Conservation (phyloP, 1,139 yeast species). For the Pichia sp. region DNA sequence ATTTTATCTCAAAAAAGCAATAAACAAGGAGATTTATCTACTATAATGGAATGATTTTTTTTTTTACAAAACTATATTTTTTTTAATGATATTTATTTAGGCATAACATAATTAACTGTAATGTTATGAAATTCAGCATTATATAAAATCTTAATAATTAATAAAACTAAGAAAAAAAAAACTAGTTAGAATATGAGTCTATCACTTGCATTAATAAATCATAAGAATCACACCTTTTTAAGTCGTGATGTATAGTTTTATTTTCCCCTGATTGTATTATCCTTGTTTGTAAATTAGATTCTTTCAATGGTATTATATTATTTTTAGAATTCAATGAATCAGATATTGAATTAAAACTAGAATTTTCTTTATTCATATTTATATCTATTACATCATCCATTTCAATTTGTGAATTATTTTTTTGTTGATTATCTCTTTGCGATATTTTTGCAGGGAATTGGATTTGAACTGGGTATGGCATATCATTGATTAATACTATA, state of each 20-base stretch:
- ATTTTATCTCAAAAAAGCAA: neutral
- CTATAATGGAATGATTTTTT: conserved; percentile 7
- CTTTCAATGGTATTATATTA: too few relatives aligned
- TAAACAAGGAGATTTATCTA: conserved; percentile 2
- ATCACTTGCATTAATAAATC: conserved; percentile 8
- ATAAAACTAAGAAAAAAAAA: neutral
- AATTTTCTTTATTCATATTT: too few relatives aligned
- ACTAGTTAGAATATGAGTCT: conserved; percentile 4
- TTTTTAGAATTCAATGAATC: too few relatives aligned
- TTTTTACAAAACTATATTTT: too few relatives aligned
- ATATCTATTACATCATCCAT: too few relatives aligned
- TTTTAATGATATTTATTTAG: too few relatives aligned
- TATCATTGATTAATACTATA: conserved; percentile 21
- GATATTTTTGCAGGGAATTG: conserved; percentile 26
- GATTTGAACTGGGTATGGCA: conserved; percentile 26
- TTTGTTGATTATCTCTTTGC: neutral
- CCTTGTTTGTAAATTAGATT: too few relatives aligned
- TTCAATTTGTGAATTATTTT: neutral
- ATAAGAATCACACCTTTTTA: conserved; percentile 1
- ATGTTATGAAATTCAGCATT: too few relatives aligned
- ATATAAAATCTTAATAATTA: neutral
- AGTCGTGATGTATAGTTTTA: too few relatives aligned
- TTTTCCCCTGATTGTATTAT: neutral
- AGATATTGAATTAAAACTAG: too few relatives aligned
- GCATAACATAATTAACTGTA: too few relatives aligned